Percentiles rank a stretch among this genome's conserved stretches.
These are phyloP conservation scores for Takashimella tepidaria DNA, from an alignment of 1,284 basidiomycete species.

Conservation along the genomic window DNA sequence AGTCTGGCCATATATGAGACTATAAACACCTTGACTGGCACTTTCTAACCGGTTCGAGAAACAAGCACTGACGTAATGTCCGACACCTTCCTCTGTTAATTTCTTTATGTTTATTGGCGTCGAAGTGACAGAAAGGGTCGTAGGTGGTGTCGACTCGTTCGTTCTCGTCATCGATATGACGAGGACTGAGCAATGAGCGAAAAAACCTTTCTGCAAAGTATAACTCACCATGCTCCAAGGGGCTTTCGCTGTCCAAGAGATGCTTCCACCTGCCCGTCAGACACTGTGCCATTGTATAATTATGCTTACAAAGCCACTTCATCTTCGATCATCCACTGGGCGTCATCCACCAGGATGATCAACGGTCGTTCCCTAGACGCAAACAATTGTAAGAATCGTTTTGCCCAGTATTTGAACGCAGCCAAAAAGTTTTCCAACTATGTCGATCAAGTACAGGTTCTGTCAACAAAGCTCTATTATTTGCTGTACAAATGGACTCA, in stretches of 20 bases:
- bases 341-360: constrained; percentile 39
- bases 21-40: constrained; percentile 14
- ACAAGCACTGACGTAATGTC: constrained; percentile 17
- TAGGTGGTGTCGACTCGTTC: neutral
- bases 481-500: neutral
- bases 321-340: constrained; percentile 37
- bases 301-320: constrained; percentile 24
- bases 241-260: neutral
- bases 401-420: constrained; percentile 28
- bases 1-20: constrained; percentile 30
- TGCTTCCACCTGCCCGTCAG: neutral
- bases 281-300: neutral
- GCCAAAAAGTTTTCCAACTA: constrained; percentile 26
- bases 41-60: constrained; percentile 17
- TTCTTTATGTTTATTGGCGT: constrained; percentile 12
- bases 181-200: constrained; percentile 17
- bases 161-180: constrained; percentile 20
- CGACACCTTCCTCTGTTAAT: constrained; percentile 25
- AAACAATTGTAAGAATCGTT: constrained; percentile 37
- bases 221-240: neutral
- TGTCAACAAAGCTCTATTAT: neutral
- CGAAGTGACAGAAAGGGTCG: constrained; percentile 8
- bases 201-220: too few relatives aligned
- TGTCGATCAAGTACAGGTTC: too few relatives aligned
- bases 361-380: constrained; percentile 31